Evolutionary conservation across 345 rosid species (phyloP), one percentile per base, ranked within the genome.

Genomic region (Hypericum perforatum): DNA sequence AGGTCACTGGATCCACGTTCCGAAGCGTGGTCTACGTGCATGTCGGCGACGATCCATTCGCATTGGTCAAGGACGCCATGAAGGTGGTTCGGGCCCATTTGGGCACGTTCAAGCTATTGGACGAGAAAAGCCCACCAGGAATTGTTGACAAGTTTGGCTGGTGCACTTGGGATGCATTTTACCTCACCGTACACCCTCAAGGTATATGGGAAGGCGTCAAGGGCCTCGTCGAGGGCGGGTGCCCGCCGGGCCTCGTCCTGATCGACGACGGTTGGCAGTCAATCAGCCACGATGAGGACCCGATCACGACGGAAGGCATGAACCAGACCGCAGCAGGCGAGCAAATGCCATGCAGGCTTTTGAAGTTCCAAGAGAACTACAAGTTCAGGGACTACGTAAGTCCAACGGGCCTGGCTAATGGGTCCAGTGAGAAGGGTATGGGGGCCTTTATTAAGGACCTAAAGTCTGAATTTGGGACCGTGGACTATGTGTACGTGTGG

Each of bases 161-260:
- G 98, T 88, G 97, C 54, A 85, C 98, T 8, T 92, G 98, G 98
- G 98, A 92, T 42, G 98, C 98, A 39, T 88, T 92, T 60, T 92
- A 92, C 54, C 85, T 92, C 45, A 77, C 84, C 0, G 97, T 88
- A 59, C 66, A 85, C 63, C 98, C 98, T 6, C 74, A 78, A 7
- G 98, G 98, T 0, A 61, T 91, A 13, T 66, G 76, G 73, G 78
- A 91, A 29, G 98, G 95, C 1, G 90, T 87, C 0, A 70, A 82
- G 46, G 74, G 79, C 4, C 76, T 92, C 5, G 95, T 76, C 10
- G 86, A 82, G 0, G 96, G 94, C 3, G 97, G 98, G 14, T 83
- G 94, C 64, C 98, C 98, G 5, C 98, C 98, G 9, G 97, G 96
- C 0, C 67, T 85, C 7, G 91, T 92, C n/a, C 60, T 92, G 36